Base-by-base conservation (phyloP, 1,139 yeast genomes). In the Hemisphaericaspora xylanilytica region DNA sequence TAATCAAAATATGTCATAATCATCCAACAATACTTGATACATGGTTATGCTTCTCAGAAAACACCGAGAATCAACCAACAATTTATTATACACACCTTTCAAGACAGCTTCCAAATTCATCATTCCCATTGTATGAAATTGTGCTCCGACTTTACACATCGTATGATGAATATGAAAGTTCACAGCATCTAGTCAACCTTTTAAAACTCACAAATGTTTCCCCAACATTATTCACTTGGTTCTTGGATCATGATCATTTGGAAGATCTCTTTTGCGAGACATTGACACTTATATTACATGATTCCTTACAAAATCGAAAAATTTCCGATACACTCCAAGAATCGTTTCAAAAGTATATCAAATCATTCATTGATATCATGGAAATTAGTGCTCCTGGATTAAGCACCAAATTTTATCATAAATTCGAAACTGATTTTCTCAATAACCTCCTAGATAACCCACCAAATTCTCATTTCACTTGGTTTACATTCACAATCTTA, bases 341-440 rank as follows among this genome's bases (percentile, higher is more conserved):
- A 12, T 5, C 16, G 4, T 41, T 43, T 30, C 26, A 32, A 10
- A 37, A 33, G 10, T 37, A 27, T 21, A 26, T 39, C 12, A 18
- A 30, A 8, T 32, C 39, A 22, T 30, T 43, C 20, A 33, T 34
- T 15, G 28, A 28, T 2, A 28, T 38, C 9, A 22, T 39, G 28
- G 45, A 43, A 32, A 31, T 10, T 11, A 26, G 43, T 16, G 15
- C 42, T 9, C 29, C 37, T 3, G 26, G 25, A 28, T 18, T 43
- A 11, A 39, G 41, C 10, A 24, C 30, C 14, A 14, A 26, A 10
- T 40, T 41, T 12, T 41, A 36, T 30, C 24, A 32, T 2, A 30
- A 35, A 8, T 46, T 46, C 31, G 47, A 44, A 27, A 14, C 11
- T 20, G 30, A 38, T n/a, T 37, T 46, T 9, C 28, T 46, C n/a